phyloP scores from a whole-genome alignment of 78 protist genomes.

The slime mould (Dictyostelium discoideum) region dicty_2.7 NC_007091.3:2332001-2332500 shows the following conservation, averaged over 20 bases:
- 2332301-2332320: slow-evolving; percentile 32
- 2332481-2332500: slow-evolving; percentile 2
- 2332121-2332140: slow-evolving; percentile 67
- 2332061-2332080: slow-evolving; percentile 80
- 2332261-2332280: not conserved
- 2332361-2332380: slow-evolving; percentile 72
- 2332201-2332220: slow-evolving; percentile 86
- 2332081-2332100: slow-evolving; percentile 83
- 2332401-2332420: slow-evolving; percentile 55
- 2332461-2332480: not conserved
- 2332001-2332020: slow-evolving; percentile 55
- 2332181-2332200: slow-evolving; percentile 71
- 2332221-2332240: slow-evolving; percentile 62
- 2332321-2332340: slow-evolving; percentile 30
- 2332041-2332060: slow-evolving; percentile 80
- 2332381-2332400: slow-evolving; percentile 62
- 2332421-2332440: slow-evolving; percentile 18
- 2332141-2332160: slow-evolving; percentile 71
- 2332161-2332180: slow-evolving; percentile 82
- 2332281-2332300: not conserved
- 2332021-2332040: slow-evolving; percentile 42
- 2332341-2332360: slow-evolving; percentile 53
- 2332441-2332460: not conserved
- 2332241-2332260: slow-evolving; percentile 39
- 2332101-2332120: slow-evolving; percentile 87